Evolutionary conservation across 2,329 filamentous ascomycete genomes (phyloP).

Genomic region (Eurotiales sp.): DNA sequence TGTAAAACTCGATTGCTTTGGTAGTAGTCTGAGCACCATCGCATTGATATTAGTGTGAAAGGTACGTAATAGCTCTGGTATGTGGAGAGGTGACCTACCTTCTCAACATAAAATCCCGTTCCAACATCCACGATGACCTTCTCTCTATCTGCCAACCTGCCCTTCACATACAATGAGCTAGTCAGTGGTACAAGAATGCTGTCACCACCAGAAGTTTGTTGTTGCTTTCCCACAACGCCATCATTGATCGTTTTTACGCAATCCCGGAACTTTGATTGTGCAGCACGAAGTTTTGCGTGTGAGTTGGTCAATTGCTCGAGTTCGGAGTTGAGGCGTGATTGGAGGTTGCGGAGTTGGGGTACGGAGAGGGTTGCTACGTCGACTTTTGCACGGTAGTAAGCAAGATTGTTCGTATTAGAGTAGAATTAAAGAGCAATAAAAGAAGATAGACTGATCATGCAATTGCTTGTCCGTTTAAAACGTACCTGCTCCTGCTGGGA

Average conservation of each 20-base stretch:
- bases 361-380: slow-evolving; percentile 74
- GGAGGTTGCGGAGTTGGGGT: slow-evolving; percentile 83
- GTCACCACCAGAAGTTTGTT: slow-evolving; percentile 26
- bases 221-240: slow-evolving; percentile 45
- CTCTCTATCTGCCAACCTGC: slow-evolving; percentile 68
- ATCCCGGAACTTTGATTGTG: slow-evolving; percentile 87
- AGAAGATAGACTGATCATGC: too few species aligned
- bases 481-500: slow-evolving; percentile 29
- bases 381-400: slow-evolving; percentile 37
- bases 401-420: too few species aligned
- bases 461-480: too few species aligned
- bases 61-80: too few species aligned
- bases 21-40: slow-evolving; percentile 42
- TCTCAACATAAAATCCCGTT: slow-evolving; percentile 92
- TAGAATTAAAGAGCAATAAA: not conserved
- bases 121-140: slow-evolving; percentile 88
- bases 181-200: slow-evolving; percentile 87
- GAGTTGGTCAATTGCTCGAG: slow-evolving; percentile 90
- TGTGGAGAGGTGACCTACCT: slow-evolving; percentile 53
- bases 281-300: slow-evolving; percentile 82
- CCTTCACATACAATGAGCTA: slow-evolving; percentile 89
- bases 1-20: slow-evolving; percentile 65
- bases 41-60: not conserved
- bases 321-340: slow-evolving; percentile 94
- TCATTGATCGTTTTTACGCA: slow-evolving; percentile 73